Evolutionary conservation across 2,329 filamentous ascomycete genomes (phyloP), one percentile per base, ranked within the genome.

Genomic region (Esteya vermicola): DNA sequence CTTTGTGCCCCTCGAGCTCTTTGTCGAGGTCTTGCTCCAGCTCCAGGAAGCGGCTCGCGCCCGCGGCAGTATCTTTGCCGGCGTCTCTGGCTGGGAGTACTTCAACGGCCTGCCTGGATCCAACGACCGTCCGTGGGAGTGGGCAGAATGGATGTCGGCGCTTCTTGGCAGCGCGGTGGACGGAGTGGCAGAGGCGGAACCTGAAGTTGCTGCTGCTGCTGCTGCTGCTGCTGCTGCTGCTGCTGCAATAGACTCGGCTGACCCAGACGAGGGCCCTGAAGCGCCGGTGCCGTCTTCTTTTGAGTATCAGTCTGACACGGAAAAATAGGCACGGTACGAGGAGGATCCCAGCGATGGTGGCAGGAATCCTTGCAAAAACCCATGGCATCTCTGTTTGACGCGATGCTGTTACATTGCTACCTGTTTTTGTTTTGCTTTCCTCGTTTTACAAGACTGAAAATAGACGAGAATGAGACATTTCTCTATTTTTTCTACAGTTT

Each of bases 71-170:
- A 13, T 16, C 13, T 86, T 88, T 53, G 84, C 81, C 2, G 84
- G 84, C 1, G 78, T 89, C 1, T 86, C 86, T 76, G 82, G 81
- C 3, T 89, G 84, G 84, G 84, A 91, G 57, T 89, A 85, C 52
- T 89, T 85, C 60, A 86, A 86, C 57, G 68, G 72, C 33, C 56
- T 75, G 41, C 77, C 78, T 0, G 75, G 74, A 2, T 75, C 67
- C 20, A 57, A 58, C 36, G 63, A 65, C 23, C 60, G 63, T 41
- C 78, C 80, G 2, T 85, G 79, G 80, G 70, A 81, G 48, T 89
- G 83, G 83, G 80, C 78, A 1, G 68, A 67, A 34, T 67, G 66
- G 42, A 77, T 88, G 65, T 73, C 72, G 1, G 53, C 45, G 39
- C 43, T 57, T 43, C 49, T 58, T 46, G 51, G 47, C n/a, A 36